These are phyloP conservation scores for Trichoderma cornu-damae DNA, from an alignment of 2,329 filamentous ascomycete species.

Conservation along the genomic window DNA sequence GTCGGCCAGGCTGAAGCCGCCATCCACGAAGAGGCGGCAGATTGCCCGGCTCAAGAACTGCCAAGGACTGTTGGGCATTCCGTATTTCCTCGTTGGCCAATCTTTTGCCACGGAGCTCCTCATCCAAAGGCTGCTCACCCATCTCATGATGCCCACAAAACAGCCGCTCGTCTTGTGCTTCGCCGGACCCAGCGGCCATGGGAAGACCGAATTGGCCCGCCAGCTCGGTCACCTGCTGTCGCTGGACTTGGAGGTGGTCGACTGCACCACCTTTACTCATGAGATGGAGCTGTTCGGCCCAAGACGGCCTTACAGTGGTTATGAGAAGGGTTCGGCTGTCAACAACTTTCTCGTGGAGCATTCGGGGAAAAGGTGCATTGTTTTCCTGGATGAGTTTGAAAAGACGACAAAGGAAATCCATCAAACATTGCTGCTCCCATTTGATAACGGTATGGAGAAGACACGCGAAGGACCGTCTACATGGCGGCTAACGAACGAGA, in stretches of 20 bases:
- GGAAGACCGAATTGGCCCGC: slow-evolving; percentile 45
- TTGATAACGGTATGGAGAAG: slow-evolving; percentile 40
- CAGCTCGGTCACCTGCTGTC: slow-evolving; percentile 38
- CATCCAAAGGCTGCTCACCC: slow-evolving; percentile 9
- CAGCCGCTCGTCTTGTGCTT: slow-evolving; percentile 29
- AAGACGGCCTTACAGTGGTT: slow-evolving; percentile 30
- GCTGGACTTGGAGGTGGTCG: slow-evolving; percentile 34
- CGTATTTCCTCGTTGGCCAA: slow-evolving; percentile 36
- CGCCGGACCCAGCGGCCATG: slow-evolving; percentile 44
- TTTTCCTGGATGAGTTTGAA: slow-evolving; percentile 50
- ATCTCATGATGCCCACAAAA: not conserved
- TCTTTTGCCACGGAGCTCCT: slow-evolving; percentile 28
- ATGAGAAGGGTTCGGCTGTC: slow-evolving; percentile 36
- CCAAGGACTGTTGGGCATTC: slow-evolving; percentile 29
- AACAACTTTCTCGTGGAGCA: slow-evolving; percentile 45
- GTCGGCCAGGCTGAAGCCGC: slow-evolving; percentile 23
- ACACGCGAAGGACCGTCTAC: too few relatives aligned
- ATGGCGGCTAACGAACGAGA: not conserved
- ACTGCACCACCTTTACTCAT: slow-evolving; percentile 36
- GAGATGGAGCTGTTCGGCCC: slow-evolving; percentile 42
- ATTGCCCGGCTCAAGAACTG: slow-evolving; percentile 25
- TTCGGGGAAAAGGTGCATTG: slow-evolving; percentile 34
- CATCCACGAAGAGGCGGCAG: slow-evolving; percentile 26
- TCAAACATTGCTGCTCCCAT: slow-evolving; percentile 40
- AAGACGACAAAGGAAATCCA: slow-evolving; percentile 40